Evolutionary conservation across 306 rosid species (phyloP).

Genomic region (Lathyrus tuberosus): DNA sequence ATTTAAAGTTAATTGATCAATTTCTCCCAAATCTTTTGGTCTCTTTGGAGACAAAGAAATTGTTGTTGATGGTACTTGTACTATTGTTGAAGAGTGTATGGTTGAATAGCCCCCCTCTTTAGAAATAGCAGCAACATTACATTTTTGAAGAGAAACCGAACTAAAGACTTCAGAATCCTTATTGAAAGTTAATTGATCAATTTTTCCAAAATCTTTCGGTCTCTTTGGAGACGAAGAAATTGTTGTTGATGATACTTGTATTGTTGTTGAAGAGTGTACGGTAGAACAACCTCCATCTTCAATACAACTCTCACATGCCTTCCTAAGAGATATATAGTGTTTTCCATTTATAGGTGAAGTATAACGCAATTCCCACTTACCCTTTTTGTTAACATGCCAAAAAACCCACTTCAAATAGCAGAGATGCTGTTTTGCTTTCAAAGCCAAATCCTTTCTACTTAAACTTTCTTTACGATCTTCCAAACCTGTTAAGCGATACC

Average conservation of each 20-base stretch:
- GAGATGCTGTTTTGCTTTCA: constrained; percentile 59
- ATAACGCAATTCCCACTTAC: constrained; percentile 58
- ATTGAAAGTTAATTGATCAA: neutral
- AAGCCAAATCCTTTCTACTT: neutral
- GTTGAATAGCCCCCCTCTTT: too few species aligned
- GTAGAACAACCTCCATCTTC: constrained; percentile 25
- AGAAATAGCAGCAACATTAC: neutral
- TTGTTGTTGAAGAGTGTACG: neutral
- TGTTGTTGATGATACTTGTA: neutral
- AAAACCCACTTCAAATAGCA: constrained; percentile 55
- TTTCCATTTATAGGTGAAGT: constrained; percentile 50
- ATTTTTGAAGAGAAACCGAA: too few species aligned
- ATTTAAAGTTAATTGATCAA: too few species aligned
- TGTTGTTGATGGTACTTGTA: too few species aligned
- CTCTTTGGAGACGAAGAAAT: neutral
- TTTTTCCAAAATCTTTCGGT: too few species aligned
- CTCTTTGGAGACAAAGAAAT: too few species aligned
- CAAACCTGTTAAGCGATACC: constrained; percentile 34
- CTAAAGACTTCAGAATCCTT: neutral
- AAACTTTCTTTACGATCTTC: neutral
- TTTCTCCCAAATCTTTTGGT: too few species aligned
- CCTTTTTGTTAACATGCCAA: constrained; percentile 41
- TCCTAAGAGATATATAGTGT: constrained; percentile 49
- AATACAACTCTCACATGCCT: constrained; percentile 55
- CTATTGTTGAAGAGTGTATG: too few species aligned